Evolutionary conservation across 1,284 basidiomycete species (phyloP).

Genomic region (Ustilago loliicola): DNA sequence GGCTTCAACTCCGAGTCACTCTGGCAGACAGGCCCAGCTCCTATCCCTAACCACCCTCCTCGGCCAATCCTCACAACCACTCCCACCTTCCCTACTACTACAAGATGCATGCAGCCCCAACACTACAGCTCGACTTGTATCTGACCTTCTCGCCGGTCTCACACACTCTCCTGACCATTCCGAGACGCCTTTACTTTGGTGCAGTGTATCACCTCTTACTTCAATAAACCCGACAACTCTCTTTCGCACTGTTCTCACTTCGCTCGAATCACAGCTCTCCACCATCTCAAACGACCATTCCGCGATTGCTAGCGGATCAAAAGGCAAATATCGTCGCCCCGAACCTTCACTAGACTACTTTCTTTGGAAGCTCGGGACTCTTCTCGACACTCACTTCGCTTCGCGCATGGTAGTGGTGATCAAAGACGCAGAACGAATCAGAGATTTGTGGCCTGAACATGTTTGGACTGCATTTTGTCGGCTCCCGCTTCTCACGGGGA

Average conservation of each 20-base stretch:
- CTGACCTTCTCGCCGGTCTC: constrained; percentile 24
- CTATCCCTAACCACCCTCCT: constrained; percentile 25
- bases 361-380: constrained; percentile 26
- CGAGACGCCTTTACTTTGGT: constrained; percentile 23
- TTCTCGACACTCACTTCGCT: constrained; percentile 15
- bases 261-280: constrained; percentile 28
- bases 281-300: constrained; percentile 2
- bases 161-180: neutral
- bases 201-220: constrained; percentile 40
- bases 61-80: constrained; percentile 31
- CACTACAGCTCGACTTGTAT: constrained; percentile 40
- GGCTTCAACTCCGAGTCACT: constrained; percentile 7
- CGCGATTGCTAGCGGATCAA: constrained; percentile 18
- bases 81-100: constrained; percentile 42
- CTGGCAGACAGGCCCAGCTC: constrained; percentile 38
- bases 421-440: constrained; percentile 58
- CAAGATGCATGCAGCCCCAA: constrained; percentile 53
- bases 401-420: constrained; percentile 49
- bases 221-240: constrained; percentile 44
- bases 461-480: constrained; percentile 58
- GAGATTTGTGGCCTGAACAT: constrained; percentile 66
- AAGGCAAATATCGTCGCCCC: constrained; percentile 26
- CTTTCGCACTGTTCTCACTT: constrained; percentile 44
- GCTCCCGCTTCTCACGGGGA: constrained; percentile 39
- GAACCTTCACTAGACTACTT: constrained; percentile 51